phyloP scores from a whole-genome alignment of 1,284 basidiomycete species.

The Cryptococcus amylolentus region DNA sequence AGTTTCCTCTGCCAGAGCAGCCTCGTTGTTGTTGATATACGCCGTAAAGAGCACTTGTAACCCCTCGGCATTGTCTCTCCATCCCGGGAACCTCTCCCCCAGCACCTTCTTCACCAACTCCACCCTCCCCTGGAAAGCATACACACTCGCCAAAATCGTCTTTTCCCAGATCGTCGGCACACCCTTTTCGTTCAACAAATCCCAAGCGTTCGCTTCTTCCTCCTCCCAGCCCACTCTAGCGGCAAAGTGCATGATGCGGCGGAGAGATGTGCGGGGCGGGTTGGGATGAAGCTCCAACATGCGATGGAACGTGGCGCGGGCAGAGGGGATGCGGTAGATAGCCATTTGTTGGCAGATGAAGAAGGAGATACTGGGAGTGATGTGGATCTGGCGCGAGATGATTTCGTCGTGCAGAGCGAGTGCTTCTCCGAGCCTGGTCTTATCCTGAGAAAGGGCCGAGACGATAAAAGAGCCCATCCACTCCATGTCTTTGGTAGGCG shows the following conservation, averaged over 20 bases:
- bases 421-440: constrained; percentile 3
- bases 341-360: constrained; percentile 4
- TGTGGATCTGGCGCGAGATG: not conserved
- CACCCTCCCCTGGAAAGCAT: constrained; percentile 8
- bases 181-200: not conserved
- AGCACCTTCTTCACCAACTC: constrained; percentile 4
- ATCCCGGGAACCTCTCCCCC: not conserved
- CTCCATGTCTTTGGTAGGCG: not conserved
- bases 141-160: constrained; percentile 2
- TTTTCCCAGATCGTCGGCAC: not conserved
- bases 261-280: constrained; percentile 4
- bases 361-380: constrained; percentile 6
- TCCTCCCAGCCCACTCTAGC: constrained; percentile 6
- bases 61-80: constrained; percentile 3
- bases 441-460: constrained; percentile 5
- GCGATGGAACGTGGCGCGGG: too few species aligned
- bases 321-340: not conserved
- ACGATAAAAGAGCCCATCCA: constrained; percentile 9
- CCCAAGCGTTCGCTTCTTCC: constrained; percentile 12
- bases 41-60: constrained; percentile 22
- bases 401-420: constrained; percentile 9
- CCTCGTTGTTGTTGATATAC: constrained; percentile 16
- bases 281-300: constrained; percentile 1
- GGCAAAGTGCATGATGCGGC: constrained; percentile 7
- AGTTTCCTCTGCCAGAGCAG: constrained; percentile 11